Evolutionary conservation across 257 asterid genomes (phyloP), one percentile per base, ranked within the genome.

Genomic region (Capsicum baccatum): DNA sequence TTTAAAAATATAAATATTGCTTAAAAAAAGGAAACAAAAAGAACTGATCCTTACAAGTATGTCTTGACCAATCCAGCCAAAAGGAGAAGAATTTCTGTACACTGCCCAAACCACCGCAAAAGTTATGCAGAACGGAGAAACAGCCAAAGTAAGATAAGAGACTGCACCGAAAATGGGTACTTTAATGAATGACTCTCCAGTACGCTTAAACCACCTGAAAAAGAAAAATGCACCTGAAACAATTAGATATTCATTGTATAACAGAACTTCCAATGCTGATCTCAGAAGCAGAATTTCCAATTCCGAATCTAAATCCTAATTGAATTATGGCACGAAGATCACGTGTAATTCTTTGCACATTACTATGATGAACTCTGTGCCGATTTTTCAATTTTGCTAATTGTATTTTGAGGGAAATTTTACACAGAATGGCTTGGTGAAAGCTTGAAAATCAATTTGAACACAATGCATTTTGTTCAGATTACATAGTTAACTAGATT

Each of bases 11-110:
- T 19, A 56, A 17, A n/a, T 4, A 55, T 42, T 42, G 55, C 52
- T 73, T 26, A 26, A 12, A 14, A 42, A 68, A 52, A 54, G 39
- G 11, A 67, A 26, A 35, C 42, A 50, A 71, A 52, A 76, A 63
- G 52, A 62, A 70, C 9, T 26, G 79, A 58, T 62, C 85, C 84
- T 52, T 39, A 95, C 99, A 81, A 95, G 98, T 84, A 95, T 87
- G 88, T 95, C 99, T 91, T 94, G 99, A 83, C 98, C 99, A 62
- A 95, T 93, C 99, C 99, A 95, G 81, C 96, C 97, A 89, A 94
- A 91, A 83, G 97, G 89, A 69, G 35, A 80, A 37, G 84, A 39
- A 39, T 39, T 83, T 87, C 98, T 88, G 88, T 92, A 87, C 62
- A 94, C 91, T 14, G 97, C 99, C 99, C 99, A 95, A 57, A 92